Percentiles rank a stretch among this genome's conserved stretches.
phyloP scores from a whole-genome alignment of 805 yeast genomes.

The Spathaspora boniae region DNA sequence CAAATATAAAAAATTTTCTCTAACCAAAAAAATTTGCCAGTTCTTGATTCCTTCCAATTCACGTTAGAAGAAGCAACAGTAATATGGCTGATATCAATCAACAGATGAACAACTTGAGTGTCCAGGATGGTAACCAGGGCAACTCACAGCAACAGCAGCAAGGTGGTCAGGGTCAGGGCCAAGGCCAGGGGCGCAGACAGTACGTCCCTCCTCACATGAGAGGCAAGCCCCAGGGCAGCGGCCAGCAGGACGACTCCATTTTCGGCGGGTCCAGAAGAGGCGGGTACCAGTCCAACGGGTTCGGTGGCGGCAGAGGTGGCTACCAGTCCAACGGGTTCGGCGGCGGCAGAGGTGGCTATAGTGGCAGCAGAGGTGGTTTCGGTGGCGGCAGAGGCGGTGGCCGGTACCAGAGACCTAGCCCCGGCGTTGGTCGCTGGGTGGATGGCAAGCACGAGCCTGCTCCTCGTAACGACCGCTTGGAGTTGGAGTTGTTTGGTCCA shows the following conservation, averaged over 20 bases:
- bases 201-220: constrained; percentile 59
- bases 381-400: constrained; percentile 34
- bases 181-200: constrained; percentile 22
- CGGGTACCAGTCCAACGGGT: neutral
- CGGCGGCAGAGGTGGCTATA: constrained; percentile 22
- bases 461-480: constrained; percentile 62
- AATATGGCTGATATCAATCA: constrained; percentile 59
- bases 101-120: constrained; percentile 54
- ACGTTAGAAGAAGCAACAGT: constrained; percentile 2
- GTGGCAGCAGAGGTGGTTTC: constrained; percentile 25
- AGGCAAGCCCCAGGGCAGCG: constrained; percentile 19
- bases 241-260: constrained; percentile 10
- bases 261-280: constrained; percentile 11
- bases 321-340: constrained; percentile 5
- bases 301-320: neutral
- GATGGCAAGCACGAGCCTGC: constrained; percentile 90
- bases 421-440: constrained; percentile 76
- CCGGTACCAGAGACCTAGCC: constrained; percentile 30
- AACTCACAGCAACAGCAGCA: neutral
- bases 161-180: constrained; percentile 12
- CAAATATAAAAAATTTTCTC: constrained; percentile 3
- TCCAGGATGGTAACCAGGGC: constrained; percentile 33
- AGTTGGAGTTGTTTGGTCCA: constrained; percentile 79
- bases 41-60: constrained; percentile 2
- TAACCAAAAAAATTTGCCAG: constrained; percentile 3